Base-by-base conservation (phyloP, 1,139 yeast genomes). In the Debaryomyces fabryi region DNA sequence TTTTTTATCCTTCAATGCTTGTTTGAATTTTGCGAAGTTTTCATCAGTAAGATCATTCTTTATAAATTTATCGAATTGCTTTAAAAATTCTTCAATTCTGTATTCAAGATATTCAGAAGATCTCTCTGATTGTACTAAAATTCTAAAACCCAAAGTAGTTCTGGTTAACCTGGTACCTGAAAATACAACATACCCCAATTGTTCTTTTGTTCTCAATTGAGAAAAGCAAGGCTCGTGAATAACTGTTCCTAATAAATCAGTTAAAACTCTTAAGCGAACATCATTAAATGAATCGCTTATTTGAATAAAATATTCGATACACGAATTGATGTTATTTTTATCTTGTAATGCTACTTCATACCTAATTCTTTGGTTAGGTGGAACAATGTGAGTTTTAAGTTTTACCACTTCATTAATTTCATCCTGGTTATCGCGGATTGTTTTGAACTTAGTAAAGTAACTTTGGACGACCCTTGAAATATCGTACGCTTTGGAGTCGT, bases 191-290 rank as follows among this genome's bases (percentile, higher is more conserved):
- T 85, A 85, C 0, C 88, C 90, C 43, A 86, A 64, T 55, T 93
- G 98, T 67, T 93, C 99, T 58, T 89, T 86, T 3, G 99, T 93
- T 66, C 99, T 79, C 49, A 93, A 76, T 55, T 88, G 89, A 63
- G 89, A 86, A 66, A 93, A 93, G 47, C 92, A 88, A 1, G 97
- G 97, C 63, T 92, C 98, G 53, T 81, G 82, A 44, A 87, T 74
- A 52, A 91, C 77, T 48, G 88, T 91, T 0, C 86, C 80, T 44
- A 90, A 67, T 46, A 93, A 69, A 45, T 87, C 91, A 16, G 86
- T 75, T 46, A 81, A 62, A 0, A 90, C 71, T 41, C 75, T 62
- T 30, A 63, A 50, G 37, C 58, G 62, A 16, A 57, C 58, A 49
- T 70, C 64, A 10, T 66, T 58, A 2, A 64, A 60, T 24, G 78